Conservation (phyloP, 805 yeast genomes). For the Wickerhamomyces tratensis region DNA sequence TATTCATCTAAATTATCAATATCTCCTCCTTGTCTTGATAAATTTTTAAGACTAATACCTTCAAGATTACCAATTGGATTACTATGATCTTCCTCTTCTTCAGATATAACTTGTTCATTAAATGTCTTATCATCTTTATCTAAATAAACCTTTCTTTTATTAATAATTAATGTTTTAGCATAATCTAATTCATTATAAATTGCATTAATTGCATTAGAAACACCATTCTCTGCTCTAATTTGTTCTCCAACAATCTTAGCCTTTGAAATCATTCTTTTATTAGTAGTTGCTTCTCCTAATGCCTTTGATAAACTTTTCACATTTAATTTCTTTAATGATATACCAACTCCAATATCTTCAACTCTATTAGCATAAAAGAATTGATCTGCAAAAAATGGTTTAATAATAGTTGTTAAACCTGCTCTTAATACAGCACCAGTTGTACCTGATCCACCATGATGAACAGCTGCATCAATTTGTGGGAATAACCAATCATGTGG, state of each 20-base stretch:
- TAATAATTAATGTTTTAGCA: constrained; percentile 46
- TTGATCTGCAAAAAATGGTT: constrained; percentile 96
- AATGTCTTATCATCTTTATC: constrained; percentile 5
- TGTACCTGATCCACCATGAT: constrained; percentile 96
- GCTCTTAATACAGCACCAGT: constrained; percentile 86
- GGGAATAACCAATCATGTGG: constrained; percentile 97
- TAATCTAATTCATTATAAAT: constrained; percentile 79
- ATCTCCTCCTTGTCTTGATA: background rate
- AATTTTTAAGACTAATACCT: background rate
- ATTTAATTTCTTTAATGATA: constrained; percentile 60
- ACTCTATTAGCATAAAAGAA: constrained; percentile 83
- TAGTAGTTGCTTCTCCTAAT: constrained; percentile 54
- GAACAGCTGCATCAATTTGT: constrained; percentile 86
- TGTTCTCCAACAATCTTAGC: constrained; percentile 55
- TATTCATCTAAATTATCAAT: no score
- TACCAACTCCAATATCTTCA: constrained; percentile 83
- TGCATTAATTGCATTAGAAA: constrained; percentile 58
- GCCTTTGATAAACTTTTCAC: constrained; percentile 57
- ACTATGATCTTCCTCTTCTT: background rate
- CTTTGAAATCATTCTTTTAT: constrained; percentile 54
- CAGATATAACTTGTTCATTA: background rate
- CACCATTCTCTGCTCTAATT: constrained; percentile 75
- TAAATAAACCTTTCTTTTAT: constrained; percentile 27
- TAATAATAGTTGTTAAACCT: constrained; percentile 83
- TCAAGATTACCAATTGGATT: background rate